Conservation (phyloP, 768 basidiomycete genomes). For the Butyriboletus loyo region DNA sequence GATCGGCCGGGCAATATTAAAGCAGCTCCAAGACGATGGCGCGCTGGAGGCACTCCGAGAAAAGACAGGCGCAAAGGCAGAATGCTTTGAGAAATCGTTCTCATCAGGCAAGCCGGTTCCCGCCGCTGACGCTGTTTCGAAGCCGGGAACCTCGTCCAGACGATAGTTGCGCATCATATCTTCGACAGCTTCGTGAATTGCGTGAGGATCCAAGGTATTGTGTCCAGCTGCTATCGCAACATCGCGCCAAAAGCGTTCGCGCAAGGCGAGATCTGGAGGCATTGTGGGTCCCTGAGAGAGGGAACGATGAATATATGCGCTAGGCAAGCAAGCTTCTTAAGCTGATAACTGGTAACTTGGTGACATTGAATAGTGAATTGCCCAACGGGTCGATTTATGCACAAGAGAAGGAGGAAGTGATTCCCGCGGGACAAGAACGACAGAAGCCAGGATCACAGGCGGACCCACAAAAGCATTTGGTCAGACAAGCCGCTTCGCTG, state of each 20-base stretch:
- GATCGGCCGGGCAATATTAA: slow-evolving; percentile 6
- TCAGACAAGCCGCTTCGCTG: slow-evolving; percentile 7
- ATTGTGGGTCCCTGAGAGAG: slow-evolving; percentile 2
- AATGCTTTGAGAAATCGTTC: slow-evolving; percentile 12
- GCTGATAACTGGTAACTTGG: no score
- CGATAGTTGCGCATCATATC: slow-evolving; percentile 24
- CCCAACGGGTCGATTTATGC: slow-evolving; percentile 3
- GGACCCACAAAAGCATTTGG: slow-evolving; percentile 22
- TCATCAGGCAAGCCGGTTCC: slow-evolving; percentile 4
- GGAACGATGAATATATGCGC: slow-evolving; percentile 4
- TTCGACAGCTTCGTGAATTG: slow-evolving; percentile 19
- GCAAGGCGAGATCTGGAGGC: slow-evolving; percentile 12
- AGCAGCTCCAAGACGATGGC: background rate
- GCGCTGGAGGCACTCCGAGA: background rate
- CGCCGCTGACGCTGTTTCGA: slow-evolving; percentile 1
- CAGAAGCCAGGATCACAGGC: background rate
- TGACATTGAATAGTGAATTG: background rate
- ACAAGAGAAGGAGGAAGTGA: background rate
- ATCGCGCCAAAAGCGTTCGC: slow-evolving; percentile 27
- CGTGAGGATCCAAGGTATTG: slow-evolving; percentile 5
- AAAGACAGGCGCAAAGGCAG: slow-evolving; percentile 22
- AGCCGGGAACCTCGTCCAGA: slow-evolving; percentile 18
- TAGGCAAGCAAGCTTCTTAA: background rate
- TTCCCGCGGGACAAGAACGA: background rate
- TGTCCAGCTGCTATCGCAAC: slow-evolving; percentile 12